Evolutionary conservation across 2,329 filamentous ascomycete species (phyloP), one percentile per base, ranked within the genome.

Genomic region (Orbilia javanica): DNA sequence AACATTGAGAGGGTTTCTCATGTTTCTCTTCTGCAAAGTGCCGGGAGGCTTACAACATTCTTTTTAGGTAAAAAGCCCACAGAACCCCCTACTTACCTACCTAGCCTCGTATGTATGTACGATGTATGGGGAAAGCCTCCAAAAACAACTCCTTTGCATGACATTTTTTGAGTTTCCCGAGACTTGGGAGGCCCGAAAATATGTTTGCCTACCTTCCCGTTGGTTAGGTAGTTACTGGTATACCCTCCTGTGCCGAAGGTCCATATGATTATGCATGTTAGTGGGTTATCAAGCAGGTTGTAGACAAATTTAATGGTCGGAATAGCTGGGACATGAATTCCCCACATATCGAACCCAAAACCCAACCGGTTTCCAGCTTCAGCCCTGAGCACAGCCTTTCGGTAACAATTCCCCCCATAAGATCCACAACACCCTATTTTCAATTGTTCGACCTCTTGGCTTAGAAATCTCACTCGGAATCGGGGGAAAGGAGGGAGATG

Each of bases 351-450:
- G 18, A 60, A 36, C 55, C 20, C 34, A 42, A 39, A 15, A 8
- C 15, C 34, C n/a, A n/a, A n/a, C n/a, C n/a, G n/a, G n/a, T 42
- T n/a, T 39, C 36, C 36, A 11, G 11, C 48, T 74, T 74, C 70
- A 74, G 70, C 70, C 70, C 70, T 63, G 53, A 52, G 70, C 70
- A 55, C 70, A 74, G 70, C 70, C 63, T 20, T 53, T 68, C 63
- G 63, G 60, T 62, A 74, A 67, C 62, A 63, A 39, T 74, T 68
- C 27, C 46, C 46, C 11, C 50, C 18, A 55, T 20, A 22, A 48
- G 60, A 60, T 65, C 57, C 68, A 53, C 25, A 52, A 27, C 66
- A 31, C 31, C n/a, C 64, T 44, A 36, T 44, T 63, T 63, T 31
- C 42, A 20, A 68, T 31, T 42, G 57, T 57, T 39, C n/a, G n/a